These are phyloP conservation scores for Yamadazyma spencermartinsiae DNA, from an alignment of 1,139 yeast species.

Conservation along the genomic window DNA sequence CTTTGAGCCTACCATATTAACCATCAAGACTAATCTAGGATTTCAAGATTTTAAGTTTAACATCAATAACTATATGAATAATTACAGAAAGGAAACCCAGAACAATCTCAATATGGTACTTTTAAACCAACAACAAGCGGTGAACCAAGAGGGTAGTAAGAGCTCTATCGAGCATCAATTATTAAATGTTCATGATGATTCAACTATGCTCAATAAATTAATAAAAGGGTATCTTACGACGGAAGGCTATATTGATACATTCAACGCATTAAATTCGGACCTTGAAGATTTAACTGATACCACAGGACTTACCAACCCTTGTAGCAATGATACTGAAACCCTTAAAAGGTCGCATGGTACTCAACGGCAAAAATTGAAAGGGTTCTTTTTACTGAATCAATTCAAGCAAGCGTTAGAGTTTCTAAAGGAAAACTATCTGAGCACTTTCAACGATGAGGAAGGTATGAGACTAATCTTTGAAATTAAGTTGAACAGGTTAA, in stretches of 20 bases:
- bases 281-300: slow-evolving; percentile 40
- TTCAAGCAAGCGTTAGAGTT: slow-evolving; percentile 49
- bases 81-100: slow-evolving; percentile 31
- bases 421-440: slow-evolving; percentile 46
- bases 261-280: slow-evolving; percentile 54
- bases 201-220: slow-evolving; percentile 49
- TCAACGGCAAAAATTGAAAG: slow-evolving; percentile 53
- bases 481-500: slow-evolving; percentile 51
- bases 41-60: slow-evolving; percentile 66
- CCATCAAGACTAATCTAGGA: slow-evolving; percentile 72
- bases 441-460: slow-evolving; percentile 32
- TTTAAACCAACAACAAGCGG: slow-evolving; percentile 19
- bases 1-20: slow-evolving; percentile 16
- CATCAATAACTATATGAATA: slow-evolving; percentile 62
- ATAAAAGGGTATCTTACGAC: slow-evolving; percentile 71
- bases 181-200: slow-evolving; percentile 28
- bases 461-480: slow-evolving; percentile 52
- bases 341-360: slow-evolving; percentile 35
- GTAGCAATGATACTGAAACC: slow-evolving; percentile 3
- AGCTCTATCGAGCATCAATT: slow-evolving; percentile 22
- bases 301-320: background rate
- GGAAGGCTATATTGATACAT: slow-evolving; percentile 70
- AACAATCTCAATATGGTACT: slow-evolving; percentile 20
- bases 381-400: slow-evolving; percentile 45
- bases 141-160: background rate